Base-by-base conservation (phyloP, 768 basidiomycete species). In the Mycena haematopus region DNA sequence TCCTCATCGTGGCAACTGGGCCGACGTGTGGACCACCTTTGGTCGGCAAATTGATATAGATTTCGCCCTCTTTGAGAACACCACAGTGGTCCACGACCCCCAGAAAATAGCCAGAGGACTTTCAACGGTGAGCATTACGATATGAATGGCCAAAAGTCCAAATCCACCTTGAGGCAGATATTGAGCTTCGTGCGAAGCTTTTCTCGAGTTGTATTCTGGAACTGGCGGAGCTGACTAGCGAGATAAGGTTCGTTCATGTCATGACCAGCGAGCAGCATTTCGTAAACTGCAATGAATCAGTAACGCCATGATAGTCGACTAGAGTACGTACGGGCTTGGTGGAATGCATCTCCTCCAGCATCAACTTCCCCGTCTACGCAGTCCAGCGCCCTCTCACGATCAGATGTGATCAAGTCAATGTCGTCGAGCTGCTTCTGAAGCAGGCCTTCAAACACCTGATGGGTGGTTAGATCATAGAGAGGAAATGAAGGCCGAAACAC, bases 71-170 rank as follows among this genome's bases (percentile, higher is more conserved):
- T n/a, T 68, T 45, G 4, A 72, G 64, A 1, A 65, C 56, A 6
- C 60, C 66, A 9, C 62, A 57, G 55, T 69, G 66, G 50, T 72
- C 71, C 7, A 66, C 65, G 1, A 72, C 68, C 14, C 71, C 71
- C 44, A 65, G 51, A 2, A 72, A 33, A 33, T 65, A 54, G 1
- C 49, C 58, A 1, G 71, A 69, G 29, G 65, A 54, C 71, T 72
- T 24, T 22, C 19, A 22, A 19, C 19, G 2, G 25, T 38, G 8
- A 60, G 24, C 4, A 15, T 21, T 21, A 13, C 5, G 4, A n/a
- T n/a, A 9, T 14, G 1, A 15, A 9, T 17, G 10, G 17, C 10
- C 14, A 17, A 4, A 51, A 17, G 1, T 8, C 49, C 11, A 22
- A 22, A 27, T 22, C 10, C 36, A 69, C 69, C 50, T 63, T 61